A percentile compares a stretch with the other conserved stretches of the same genome.
phyloP scores from a whole-genome alignment of 2,329 filamentous ascomycete species.

The Paraconiothyrium sp. region DNA sequence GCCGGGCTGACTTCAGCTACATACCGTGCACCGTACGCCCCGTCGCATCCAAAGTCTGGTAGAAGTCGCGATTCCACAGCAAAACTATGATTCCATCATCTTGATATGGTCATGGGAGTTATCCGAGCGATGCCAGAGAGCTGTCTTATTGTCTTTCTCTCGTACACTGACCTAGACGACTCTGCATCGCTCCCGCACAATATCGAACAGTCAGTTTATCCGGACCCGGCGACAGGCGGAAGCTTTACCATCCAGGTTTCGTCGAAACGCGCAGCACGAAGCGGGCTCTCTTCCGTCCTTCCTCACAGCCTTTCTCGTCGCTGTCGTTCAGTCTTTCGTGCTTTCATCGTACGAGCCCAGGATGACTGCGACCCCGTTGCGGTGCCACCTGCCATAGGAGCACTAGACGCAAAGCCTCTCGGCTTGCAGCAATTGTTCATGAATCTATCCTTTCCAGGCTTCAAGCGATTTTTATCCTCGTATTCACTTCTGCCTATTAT shows the following conservation, averaged over 20 bases:
- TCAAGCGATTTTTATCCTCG: constrained; percentile 17
- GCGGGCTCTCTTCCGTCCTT: background rate
- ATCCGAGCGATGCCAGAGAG: background rate
- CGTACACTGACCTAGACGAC: constrained; percentile 4
- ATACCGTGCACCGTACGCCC: background rate
- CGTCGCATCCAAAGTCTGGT: too few relatives aligned
- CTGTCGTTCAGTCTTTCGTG: background rate
- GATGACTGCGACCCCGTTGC: background rate
- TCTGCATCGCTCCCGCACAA: background rate
- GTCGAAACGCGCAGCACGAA: background rate
- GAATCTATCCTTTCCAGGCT: constrained; percentile 23
- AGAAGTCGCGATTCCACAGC: too few relatives aligned
- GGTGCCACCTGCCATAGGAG: background rate
- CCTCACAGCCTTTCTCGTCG: background rate
- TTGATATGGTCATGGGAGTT: too few relatives aligned
- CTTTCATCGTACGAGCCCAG: background rate
- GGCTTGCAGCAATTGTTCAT: background rate
- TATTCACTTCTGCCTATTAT: constrained; percentile 21
- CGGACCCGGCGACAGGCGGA: constrained; percentile 10
- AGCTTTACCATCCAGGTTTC: background rate
- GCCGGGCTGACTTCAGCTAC: constrained; percentile 6
- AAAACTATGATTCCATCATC: too few relatives aligned
- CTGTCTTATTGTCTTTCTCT: background rate
- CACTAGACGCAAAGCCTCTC: background rate
- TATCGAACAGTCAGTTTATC: constrained; percentile 8